Percentiles rank a stretch among this genome's conserved stretches.
Conservation (phyloP, 2,329 filamentous ascomycete genomes). For the Aspergillus sp. region DNA sequence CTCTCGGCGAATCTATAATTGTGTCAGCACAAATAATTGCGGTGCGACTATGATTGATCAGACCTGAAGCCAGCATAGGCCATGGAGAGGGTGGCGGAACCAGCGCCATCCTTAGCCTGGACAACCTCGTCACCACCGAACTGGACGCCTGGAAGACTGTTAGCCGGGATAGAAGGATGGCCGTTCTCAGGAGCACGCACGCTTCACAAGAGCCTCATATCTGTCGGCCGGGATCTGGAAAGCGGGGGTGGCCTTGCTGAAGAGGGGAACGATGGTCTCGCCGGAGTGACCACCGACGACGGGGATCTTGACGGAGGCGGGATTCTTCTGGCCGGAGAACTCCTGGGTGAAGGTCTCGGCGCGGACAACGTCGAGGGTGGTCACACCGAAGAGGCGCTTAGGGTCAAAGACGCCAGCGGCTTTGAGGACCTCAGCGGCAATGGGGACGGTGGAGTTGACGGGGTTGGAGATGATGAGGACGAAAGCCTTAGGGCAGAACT, state of each 20-base stretch:
- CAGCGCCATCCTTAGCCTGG: slow-evolving; percentile 88
- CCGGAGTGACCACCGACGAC: slow-evolving; percentile 97
- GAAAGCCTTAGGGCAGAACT: slow-evolving; percentile 88
- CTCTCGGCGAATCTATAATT: slow-evolving; percentile 80
- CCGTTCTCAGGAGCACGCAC: slow-evolving; percentile 43
- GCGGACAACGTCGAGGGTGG: slow-evolving; percentile 96
- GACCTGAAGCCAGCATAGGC: slow-evolving; percentile 92
- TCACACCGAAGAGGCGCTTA: slow-evolving; percentile 96
- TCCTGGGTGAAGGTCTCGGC: slow-evolving; percentile 94
- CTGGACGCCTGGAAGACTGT: slow-evolving; percentile 63
- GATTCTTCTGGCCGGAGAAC: slow-evolving; percentile 77
- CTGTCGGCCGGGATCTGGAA: slow-evolving; percentile 84
- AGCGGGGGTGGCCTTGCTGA: slow-evolving; percentile 82
- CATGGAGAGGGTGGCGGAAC: slow-evolving; percentile 91
- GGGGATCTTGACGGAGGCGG: slow-evolving; percentile 79
- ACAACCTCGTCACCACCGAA: slow-evolving; percentile 98
- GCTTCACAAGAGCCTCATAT: slow-evolving; percentile 85
- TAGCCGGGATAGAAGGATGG: neutral
- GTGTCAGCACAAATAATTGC: slow-evolving; percentile 17
- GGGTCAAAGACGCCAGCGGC: slow-evolving; percentile 88
- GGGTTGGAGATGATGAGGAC: slow-evolving; percentile 98
- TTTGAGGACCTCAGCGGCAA: slow-evolving; percentile 96
- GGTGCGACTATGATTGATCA: slow-evolving; percentile 26
- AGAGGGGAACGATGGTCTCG: slow-evolving; percentile 95
- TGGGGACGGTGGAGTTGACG: slow-evolving; percentile 98